Base-by-base conservation (phyloP, 768 basidiomycete genomes). In the Trametes maxima region DNA sequence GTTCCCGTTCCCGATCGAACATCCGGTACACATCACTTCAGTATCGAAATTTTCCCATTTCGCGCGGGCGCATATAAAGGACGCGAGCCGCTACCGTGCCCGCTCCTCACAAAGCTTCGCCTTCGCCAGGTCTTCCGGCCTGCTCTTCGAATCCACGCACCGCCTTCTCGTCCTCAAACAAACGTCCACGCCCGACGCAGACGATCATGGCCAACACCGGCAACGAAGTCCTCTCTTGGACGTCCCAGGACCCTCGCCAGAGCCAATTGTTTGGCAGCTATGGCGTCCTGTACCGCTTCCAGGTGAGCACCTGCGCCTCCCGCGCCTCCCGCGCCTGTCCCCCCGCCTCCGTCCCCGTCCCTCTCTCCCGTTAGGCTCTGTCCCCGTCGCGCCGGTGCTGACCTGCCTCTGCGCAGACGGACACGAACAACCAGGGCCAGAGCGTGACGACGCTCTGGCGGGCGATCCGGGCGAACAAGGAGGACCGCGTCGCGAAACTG, bases 401-500 rank as follows among this genome's bases (percentile, higher is more conserved):
- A 71, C 65, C 42, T 62, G 43, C 60, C 61, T 52, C 43, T 24
- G 59, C 69, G n/a, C 70, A 92, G 91, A 92, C 91, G 45, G 80
- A 81, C 35, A 81, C 84, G 53, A 80, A 74, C 68, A 75, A 79
- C 61, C 87, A 76, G 65, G 90, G 89, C 22, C 82, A 85, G 69
- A 88, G 82, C 67, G 81, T 88, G 56, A 92, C 91, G 22, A 92
- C 89, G 21, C 78, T 94, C 58, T 91, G 84, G 85, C 86, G 89
- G 60, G 77, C 88, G n/a, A 87, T 90, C 68, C 88, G 91, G 52
- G 81, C 88, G 60, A 90, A 88, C 77, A 91, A 89, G 72, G 91
- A 93, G 77, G 92, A 94, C 73, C 87, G 90, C 46, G 87, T 93
- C 70, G 92, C 92, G 65, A 92, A 87, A 77, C 84, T 94, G 54